A percentile compares a stretch with the other conserved stretches of the same genome.
Conservation (phyloP, 1,284 basidiomycete genomes). For the Volvariella volvacea region DNA sequence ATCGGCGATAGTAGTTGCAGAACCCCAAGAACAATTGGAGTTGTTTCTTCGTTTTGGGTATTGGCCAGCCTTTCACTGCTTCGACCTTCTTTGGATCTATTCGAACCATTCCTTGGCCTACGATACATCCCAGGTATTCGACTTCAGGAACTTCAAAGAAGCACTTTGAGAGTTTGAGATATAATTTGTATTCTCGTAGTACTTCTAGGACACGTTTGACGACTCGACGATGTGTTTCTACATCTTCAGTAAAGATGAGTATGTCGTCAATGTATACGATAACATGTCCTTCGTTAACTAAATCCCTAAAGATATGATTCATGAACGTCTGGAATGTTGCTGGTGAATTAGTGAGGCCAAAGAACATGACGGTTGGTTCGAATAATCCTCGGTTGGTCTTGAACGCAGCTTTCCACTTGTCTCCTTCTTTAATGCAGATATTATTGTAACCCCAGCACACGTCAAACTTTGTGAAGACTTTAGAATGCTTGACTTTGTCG, state of each 20-base stretch:
- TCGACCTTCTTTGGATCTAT: background rate
- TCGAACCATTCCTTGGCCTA: slow-evolving; percentile 12
- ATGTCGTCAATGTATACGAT: slow-evolving; percentile 11
- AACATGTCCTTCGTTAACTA: slow-evolving; percentile 8
- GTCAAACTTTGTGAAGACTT: slow-evolving; percentile 16
- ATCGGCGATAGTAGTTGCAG: slow-evolving; percentile 30
- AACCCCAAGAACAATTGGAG: slow-evolving; percentile 24
- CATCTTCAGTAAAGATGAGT: slow-evolving; percentile 6
- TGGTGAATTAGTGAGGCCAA: slow-evolving; percentile 3
- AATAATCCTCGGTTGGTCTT: background rate
- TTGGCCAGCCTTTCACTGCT: slow-evolving; percentile 14
- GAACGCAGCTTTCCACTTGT: slow-evolving; percentile 5
- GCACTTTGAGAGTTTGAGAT: background rate
- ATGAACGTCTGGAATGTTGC: slow-evolving; percentile 4
- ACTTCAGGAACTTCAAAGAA: slow-evolving; percentile 22
- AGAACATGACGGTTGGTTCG: slow-evolving; percentile 5
- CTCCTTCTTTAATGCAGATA: slow-evolving; percentile 1
- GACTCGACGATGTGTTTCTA: background rate
- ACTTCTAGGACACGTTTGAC: background rate
- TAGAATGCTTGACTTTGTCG: slow-evolving; percentile 4
- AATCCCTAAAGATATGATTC: slow-evolving; percentile 2
- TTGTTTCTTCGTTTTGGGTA: slow-evolving; percentile 14
- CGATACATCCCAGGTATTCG: slow-evolving; percentile 35
- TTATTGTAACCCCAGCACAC: slow-evolving; percentile 13
- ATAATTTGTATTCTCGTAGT: background rate